Conservation (phyloP, 176 grass and related monocot species). For the Pontederia crassipes region DNA sequence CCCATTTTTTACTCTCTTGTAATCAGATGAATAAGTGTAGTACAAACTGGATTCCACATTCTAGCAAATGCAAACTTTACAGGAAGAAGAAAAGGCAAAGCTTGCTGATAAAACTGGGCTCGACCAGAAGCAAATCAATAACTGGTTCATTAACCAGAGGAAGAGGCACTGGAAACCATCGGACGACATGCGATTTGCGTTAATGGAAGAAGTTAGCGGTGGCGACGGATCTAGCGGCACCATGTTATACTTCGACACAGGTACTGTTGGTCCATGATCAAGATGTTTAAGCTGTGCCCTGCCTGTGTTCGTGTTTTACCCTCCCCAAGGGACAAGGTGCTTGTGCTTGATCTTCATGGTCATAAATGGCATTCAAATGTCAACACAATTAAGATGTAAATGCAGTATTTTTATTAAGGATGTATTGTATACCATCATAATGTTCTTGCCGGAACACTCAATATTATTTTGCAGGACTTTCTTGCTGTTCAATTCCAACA, state of each 20-base stretch:
- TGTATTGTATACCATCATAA: no score
- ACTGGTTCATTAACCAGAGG: conserved; percentile 98
- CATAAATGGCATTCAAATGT: no score
- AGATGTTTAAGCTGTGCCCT: no score
- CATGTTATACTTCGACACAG: conserved; percentile 77
- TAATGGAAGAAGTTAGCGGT: conserved; percentile 65
- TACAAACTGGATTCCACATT: neutral
- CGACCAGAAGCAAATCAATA: conserved; percentile 89
- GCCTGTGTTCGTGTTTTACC: no score
- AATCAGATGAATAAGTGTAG: neutral
- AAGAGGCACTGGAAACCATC: conserved; percentile 93
- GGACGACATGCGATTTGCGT: conserved; percentile 72
- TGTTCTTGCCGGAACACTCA: no score
- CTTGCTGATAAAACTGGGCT: conserved; percentile 64
- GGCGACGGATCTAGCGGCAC: conserved; percentile 54
- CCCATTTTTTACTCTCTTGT: neutral
- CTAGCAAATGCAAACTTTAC: neutral
- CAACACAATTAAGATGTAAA: no score
- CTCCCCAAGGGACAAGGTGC: no score
- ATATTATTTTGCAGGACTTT: no score
- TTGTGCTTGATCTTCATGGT: no score
- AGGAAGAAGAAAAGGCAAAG: conserved; percentile 91
- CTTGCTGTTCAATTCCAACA: no score
- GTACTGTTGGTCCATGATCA: conserved; percentile 55
- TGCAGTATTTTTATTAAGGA: no score